Evolutionary conservation across 139 green algal genomes (phyloP).

Genomic region (Closterium sp.): DNA sequence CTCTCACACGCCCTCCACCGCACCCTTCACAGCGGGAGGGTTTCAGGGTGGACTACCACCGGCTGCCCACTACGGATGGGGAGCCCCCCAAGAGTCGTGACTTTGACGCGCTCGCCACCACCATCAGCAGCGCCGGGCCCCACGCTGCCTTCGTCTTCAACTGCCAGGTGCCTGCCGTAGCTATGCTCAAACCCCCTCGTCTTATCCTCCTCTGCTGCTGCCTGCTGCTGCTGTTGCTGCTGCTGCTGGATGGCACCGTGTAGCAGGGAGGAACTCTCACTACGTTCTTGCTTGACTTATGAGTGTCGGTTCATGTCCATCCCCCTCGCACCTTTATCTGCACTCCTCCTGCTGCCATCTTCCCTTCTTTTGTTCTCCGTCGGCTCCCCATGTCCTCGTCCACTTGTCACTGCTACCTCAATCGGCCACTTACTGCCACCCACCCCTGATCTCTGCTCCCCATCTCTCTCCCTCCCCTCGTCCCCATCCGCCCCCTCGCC

Average conservation of each 20-base stretch:
- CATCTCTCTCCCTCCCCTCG: neutral
- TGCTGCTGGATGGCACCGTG: too few species aligned
- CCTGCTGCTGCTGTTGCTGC: too few species aligned
- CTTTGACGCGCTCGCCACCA: conserved; percentile 63
- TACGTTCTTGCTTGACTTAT: too few species aligned
- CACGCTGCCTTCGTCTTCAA: conserved; percentile 79
- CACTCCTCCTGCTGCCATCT: too few species aligned
- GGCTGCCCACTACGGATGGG: conserved; percentile 86
- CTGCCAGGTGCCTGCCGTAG: conserved; percentile 72
- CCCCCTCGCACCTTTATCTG: too few species aligned
- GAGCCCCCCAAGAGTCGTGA: conserved; percentile 64
- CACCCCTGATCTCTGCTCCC: neutral
- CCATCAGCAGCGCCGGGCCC: conserved; percentile 44
- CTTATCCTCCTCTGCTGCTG: too few species aligned
- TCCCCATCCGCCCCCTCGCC: neutral
- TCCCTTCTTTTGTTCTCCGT: neutral
- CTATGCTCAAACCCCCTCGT: too few species aligned
- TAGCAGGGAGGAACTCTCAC: too few species aligned
- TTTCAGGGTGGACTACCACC: conserved; percentile 59
- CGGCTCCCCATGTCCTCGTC: neutral
- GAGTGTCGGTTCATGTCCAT: too few species aligned
- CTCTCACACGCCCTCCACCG: too few species aligned
- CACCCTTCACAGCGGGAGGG: conserved; percentile 49
- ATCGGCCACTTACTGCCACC: neutral
- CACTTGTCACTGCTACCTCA: too few species aligned